phyloP scores from a whole-genome alignment of 768 basidiomycete genomes.

The Tephrocybe sp. region DNA sequence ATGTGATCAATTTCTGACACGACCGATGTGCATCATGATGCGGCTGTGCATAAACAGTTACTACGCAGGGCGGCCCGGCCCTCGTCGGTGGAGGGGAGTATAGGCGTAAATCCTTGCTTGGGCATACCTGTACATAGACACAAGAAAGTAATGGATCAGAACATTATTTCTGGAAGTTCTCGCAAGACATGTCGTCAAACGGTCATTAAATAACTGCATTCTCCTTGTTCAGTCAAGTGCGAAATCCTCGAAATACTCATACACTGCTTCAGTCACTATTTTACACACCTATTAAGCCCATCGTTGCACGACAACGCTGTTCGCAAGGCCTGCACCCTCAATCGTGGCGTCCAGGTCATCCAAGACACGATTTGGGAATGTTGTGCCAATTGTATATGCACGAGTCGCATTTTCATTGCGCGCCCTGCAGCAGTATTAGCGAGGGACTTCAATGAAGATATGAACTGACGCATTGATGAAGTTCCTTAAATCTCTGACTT shows the following conservation, averaged over 20 bases:
- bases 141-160: no score
- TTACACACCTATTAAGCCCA: constrained; percentile 49
- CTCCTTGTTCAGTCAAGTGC: no score
- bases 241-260: constrained; percentile 9
- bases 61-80: no score
- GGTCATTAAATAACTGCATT: no score
- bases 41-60: not conserved
- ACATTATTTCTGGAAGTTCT: no score
- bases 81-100: no score
- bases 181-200: no score
- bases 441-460: not conserved
- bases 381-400: constrained; percentile 79
- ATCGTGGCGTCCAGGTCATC: constrained; percentile 68
- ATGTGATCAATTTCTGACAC: constrained; percentile 6
- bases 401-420: constrained; percentile 64
- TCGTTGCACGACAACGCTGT: constrained; percentile 84
- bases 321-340: constrained; percentile 68
- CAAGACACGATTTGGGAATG: constrained; percentile 81
- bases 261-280: constrained; percentile 1
- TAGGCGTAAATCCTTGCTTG: no score
- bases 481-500: constrained; percentile 77
- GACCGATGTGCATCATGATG: not conserved
- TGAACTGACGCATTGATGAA: constrained; percentile 87
- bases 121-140: no score
- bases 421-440: constrained; percentile 43